Evolutionary conservation across 192 early-diverging fungal genomes (phyloP).

Genomic region (Podila minutissima): DNA sequence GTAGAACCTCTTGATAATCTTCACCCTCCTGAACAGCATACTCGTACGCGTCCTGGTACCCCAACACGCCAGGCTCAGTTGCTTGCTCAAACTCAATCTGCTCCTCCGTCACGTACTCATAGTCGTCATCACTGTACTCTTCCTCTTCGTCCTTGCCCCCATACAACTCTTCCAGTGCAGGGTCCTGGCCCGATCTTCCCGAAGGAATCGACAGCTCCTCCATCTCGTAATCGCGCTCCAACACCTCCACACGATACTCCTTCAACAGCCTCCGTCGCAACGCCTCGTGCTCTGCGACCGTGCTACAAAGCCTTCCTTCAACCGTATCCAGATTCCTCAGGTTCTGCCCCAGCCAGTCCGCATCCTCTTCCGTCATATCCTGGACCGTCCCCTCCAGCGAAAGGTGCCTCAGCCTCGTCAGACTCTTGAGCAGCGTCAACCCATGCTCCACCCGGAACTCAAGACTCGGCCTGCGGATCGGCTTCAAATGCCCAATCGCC

Average conservation of each 20-base stretch:
- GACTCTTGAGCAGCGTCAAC: constrained; percentile 4
- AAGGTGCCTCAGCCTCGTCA: constrained; percentile 13
- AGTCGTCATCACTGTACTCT: not conserved
- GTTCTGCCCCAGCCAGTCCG: constrained; percentile 13
- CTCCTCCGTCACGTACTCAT: not conserved
- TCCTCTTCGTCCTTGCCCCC: not conserved
- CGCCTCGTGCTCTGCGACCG: constrained; percentile 2
- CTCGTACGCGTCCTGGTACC: no score
- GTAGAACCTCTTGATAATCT: no score
- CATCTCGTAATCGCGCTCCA: not conserved
- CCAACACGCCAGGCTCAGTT: no score
- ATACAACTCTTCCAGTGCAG: not conserved
- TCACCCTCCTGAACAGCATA: no score
- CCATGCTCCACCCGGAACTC: constrained; percentile 14
- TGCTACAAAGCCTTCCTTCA: constrained; percentile 10
- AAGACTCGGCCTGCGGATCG: not conserved
- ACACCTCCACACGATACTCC: not conserved
- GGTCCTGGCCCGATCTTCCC: not conserved
- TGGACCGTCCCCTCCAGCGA: not conserved
- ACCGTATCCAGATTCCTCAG: constrained; percentile 6
- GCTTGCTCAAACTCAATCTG: not conserved
- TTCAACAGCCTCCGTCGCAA: not conserved
- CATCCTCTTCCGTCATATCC: constrained; percentile 7
- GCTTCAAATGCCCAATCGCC: not conserved
- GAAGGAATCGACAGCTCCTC: not conserved